phyloP scores from a whole-genome alignment of 1,284 basidiomycete species.

The Coniophora puteana region DNA sequence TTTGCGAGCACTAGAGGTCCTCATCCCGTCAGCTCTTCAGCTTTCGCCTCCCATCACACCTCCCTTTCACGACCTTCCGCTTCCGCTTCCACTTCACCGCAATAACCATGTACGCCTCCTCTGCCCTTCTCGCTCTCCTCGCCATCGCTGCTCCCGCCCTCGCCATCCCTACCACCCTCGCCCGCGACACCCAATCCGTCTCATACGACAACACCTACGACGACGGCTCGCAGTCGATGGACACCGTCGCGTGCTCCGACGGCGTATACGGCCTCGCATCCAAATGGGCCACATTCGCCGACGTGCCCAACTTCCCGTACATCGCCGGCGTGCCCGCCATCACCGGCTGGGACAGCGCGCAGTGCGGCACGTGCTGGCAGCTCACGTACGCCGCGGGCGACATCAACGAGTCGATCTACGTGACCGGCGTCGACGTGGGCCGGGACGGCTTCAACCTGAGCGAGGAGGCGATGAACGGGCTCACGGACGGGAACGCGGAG shows the following conservation, averaged over 20 bases:
- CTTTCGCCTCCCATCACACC: too few species aligned
- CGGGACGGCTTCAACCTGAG: constrained; percentile 36
- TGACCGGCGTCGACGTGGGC: constrained; percentile 40
- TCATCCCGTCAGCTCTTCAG: too few species aligned
- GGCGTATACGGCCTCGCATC: constrained; percentile 36
- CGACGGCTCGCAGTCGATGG: constrained; percentile 25
- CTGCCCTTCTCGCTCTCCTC: constrained; percentile 1
- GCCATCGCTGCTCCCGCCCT: constrained; percentile 7
- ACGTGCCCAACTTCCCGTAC: constrained; percentile 45
- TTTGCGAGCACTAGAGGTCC: too few species aligned
- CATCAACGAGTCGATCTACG: constrained; percentile 29
- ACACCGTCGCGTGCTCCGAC: constrained; percentile 44
- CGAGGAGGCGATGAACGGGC: constrained; percentile 12
- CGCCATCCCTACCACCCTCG: constrained; percentile 14
- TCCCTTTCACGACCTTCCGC: too few species aligned
- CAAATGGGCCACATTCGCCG: constrained; percentile 38
- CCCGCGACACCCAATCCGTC: too few species aligned
- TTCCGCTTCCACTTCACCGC: neutral
- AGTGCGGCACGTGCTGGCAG: constrained; percentile 24
- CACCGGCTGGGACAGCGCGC: constrained; percentile 13
- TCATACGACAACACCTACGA: constrained; percentile 34
- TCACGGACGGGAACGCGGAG: constrained; percentile 11
- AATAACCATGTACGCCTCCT: constrained; percentile 13
- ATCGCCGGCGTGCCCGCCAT: constrained; percentile 43
- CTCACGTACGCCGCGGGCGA: constrained; percentile 30